A percentile compares a stretch with the other conserved stretches of the same genome.
Conservation (phyloP, 2,329 filamentous ascomycete species). For the Ceratocystis harringtonii region DNA sequence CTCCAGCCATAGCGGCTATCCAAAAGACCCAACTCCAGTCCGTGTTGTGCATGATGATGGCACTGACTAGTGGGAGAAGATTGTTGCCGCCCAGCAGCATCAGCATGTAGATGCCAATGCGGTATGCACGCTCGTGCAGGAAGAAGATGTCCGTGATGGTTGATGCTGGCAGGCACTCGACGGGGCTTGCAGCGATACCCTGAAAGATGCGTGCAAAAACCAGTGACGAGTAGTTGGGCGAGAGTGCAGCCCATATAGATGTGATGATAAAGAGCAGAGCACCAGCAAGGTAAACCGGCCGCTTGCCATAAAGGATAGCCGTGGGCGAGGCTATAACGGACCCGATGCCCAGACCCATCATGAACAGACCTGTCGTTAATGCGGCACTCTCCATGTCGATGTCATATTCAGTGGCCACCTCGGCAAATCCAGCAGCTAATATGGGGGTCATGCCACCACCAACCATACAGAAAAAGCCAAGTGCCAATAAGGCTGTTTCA, state of each 20-base stretch:
- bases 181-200: conserved; percentile 73
- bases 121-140: conserved; percentile 81
- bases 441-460: conserved; percentile 87
- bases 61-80: conserved; percentile 71
- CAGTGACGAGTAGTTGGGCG: conserved; percentile 65
- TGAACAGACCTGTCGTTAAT: conserved; percentile 80
- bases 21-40: conserved; percentile 89
- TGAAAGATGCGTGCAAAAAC: conserved; percentile 73
- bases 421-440: conserved; percentile 74
- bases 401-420: conserved; percentile 52
- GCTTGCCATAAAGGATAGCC: conserved; percentile 79
- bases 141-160: conserved; percentile 86
- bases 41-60: conserved; percentile 61
- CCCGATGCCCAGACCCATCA: conserved; percentile 82
- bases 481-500: conserved; percentile 61
- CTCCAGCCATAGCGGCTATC: conserved; percentile 71
- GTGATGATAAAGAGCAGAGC: conserved; percentile 63
- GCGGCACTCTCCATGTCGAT: conserved; percentile 60
- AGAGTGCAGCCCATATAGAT: conserved; percentile 73
- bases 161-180: conserved; percentile 83
- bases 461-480: conserved; percentile 86
- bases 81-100: conserved; percentile 84
- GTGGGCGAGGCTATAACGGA: conserved; percentile 76
- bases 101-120: conserved; percentile 84
- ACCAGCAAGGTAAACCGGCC: conserved; percentile 72